Percentiles rank a stretch among this genome's conserved stretches.
phyloP scores from a whole-genome alignment of 345 rosid species.

The Schrenkiella parvula region DNA sequence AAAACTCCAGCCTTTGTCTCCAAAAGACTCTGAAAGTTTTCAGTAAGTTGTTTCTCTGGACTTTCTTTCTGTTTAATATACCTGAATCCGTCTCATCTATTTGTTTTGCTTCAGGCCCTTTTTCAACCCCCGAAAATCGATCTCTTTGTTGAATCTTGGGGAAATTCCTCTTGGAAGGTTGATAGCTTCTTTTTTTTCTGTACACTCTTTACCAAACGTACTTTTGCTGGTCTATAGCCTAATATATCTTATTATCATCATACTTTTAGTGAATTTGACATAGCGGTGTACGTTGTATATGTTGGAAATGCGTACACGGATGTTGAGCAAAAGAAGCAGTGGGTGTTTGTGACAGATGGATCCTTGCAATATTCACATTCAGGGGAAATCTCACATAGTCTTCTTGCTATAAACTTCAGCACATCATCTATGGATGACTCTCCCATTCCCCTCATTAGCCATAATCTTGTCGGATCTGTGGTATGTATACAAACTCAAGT shows the following conservation, averaged over 20 bases:
- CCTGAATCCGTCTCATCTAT: conserved; percentile 5
- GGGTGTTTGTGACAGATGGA: conserved; percentile 87
- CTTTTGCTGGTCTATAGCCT: not conserved
- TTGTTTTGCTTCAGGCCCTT: conserved; percentile 57
- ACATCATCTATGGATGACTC: conserved; percentile 45
- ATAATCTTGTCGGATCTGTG: conserved; percentile 73
- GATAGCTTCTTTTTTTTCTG: not conserved
- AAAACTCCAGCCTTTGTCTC: conserved; percentile 61
- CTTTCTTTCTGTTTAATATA: conserved; percentile 7
- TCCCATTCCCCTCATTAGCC: conserved; percentile 50
- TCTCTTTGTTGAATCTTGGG: conserved; percentile 53
- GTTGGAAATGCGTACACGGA: conserved; percentile 66
- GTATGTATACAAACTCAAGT: conserved; percentile 42
- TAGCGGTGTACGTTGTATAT: conserved; percentile 61
- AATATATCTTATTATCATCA: not conserved
- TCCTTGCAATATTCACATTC: conserved; percentile 38
- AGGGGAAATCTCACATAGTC: conserved; percentile 47
- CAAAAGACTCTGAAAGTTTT: conserved; percentile 41
- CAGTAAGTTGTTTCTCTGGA: conserved; percentile 42
- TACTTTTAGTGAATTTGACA: conserved; percentile 74
- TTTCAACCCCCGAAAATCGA: conserved; percentile 70
- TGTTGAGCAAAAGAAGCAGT: conserved; percentile 66
- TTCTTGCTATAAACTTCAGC: conserved; percentile 85
- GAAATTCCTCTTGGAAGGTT: conserved; percentile 80
- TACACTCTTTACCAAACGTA: not conserved